A percentile compares a stretch with the other conserved stretches of the same genome.
Conservation (phyloP, 2,329 filamentous ascomycete genomes). For the Fusarium torreyae region DNA sequence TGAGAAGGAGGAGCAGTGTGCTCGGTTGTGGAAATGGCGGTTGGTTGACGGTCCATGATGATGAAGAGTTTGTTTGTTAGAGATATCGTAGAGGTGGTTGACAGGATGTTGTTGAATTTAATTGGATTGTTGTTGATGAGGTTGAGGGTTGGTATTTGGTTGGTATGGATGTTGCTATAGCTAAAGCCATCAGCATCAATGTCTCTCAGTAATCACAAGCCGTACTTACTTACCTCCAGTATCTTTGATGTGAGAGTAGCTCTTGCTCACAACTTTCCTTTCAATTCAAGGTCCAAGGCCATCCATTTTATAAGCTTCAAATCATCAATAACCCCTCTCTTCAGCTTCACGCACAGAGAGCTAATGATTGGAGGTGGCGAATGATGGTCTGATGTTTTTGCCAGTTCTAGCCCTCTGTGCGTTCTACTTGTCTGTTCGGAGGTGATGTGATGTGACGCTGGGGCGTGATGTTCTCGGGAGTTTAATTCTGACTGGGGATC, state of each 20-base stretch:
- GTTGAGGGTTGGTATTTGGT: not conserved
- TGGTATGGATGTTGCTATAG: conserved; percentile 27
- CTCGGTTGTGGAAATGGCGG: conserved; percentile 28
- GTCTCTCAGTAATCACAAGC: not conserved
- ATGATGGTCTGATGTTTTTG: conserved; percentile 17
- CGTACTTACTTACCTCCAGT: conserved; percentile 17
- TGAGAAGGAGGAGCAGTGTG: conserved; percentile 26
- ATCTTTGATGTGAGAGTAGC: not conserved
- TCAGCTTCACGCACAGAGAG: conserved; percentile 13
- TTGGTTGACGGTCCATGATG: conserved; percentile 42
- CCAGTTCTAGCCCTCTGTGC: too few relatives aligned
- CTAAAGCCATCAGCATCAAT: conserved; percentile 9
- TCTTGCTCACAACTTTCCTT: conserved; percentile 13
- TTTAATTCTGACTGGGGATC: conserved; percentile 18
- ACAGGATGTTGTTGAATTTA: not conserved
- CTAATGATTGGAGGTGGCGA: conserved; percentile 30
- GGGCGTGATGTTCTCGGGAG: conserved; percentile 22
- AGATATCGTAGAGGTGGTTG: not conserved
- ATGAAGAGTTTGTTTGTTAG: not conserved
- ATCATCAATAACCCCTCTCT: conserved; percentile 20
- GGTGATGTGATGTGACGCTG: conserved; percentile 8
- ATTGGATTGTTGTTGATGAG: not conserved
- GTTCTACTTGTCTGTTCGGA: too few relatives aligned
- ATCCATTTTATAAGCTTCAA: conserved; percentile 14
- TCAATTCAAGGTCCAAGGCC: not conserved